phyloP scores from a whole-genome alignment of 108 stramenopile species.

The Nannochloropsis granulata region DNA sequence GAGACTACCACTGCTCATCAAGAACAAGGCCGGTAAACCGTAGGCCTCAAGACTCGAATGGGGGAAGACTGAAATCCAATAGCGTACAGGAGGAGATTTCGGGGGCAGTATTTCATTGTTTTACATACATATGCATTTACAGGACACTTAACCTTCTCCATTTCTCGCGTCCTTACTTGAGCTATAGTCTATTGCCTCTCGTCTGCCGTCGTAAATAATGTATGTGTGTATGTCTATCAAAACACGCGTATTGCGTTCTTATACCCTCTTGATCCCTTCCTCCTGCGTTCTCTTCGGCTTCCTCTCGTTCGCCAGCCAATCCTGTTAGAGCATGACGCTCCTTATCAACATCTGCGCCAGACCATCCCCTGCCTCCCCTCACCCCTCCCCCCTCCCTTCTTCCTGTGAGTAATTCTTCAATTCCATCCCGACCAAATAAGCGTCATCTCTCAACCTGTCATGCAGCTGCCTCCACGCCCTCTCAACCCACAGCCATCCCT shows the following conservation, averaged over 20 bases:
- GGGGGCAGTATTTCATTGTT: too few relatives aligned
- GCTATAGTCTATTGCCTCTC: too few relatives aligned
- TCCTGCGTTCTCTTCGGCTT: neutral
- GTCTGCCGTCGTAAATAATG: too few relatives aligned
- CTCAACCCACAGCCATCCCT: neutral
- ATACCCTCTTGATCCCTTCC: neutral
- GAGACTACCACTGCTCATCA: too few relatives aligned
- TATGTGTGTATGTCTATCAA: too few relatives aligned
- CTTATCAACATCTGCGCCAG: neutral
- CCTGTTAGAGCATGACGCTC: neutral
- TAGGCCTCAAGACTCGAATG: too few relatives aligned
- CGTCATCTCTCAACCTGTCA: neutral
- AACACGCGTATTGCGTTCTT: neutral
- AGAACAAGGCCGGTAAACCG: too few relatives aligned
- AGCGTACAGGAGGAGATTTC: too few relatives aligned
- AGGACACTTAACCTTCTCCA: too few relatives aligned
- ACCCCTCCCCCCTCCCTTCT: neutral
- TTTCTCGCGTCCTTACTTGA: too few relatives aligned
- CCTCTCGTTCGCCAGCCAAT: neutral
- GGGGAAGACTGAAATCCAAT: too few relatives aligned
- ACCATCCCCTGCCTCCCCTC: neutral
- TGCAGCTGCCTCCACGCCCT: neutral
- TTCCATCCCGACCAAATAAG: neutral
- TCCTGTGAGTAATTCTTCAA: neutral
- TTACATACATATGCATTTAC: too few relatives aligned